These are phyloP conservation scores for Colletotrichum echinochloae DNA, from an alignment of 2,329 filamentous ascomycete species.

Conservation along the genomic window DNA sequence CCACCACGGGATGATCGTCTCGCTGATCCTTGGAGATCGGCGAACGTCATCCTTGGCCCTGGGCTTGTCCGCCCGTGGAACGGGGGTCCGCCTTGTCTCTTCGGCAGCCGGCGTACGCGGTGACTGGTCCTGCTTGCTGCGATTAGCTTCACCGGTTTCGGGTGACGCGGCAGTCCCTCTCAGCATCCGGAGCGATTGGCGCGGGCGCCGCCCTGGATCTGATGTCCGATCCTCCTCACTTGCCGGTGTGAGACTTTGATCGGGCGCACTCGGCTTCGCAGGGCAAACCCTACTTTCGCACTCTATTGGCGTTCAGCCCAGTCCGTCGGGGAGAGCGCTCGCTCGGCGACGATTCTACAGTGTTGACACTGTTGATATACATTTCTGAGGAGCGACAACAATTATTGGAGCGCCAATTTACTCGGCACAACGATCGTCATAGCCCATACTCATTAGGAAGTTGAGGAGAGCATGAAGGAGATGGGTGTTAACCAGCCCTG, in stretches of 20 bases:
- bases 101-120: not conserved
- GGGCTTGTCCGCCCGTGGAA: not conserved
- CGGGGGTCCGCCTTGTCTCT: not conserved
- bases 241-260: not conserved
- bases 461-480: not conserved
- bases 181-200: not conserved
- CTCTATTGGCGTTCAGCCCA: not conserved
- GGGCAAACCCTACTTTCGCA: not conserved
- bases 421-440: not conserved
- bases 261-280: not conserved
- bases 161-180: too few relatives aligned
- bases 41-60: not conserved
- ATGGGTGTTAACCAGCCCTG: fast-evolving
- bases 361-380: not conserved
- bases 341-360: not conserved
- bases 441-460: not conserved
- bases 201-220: not conserved
- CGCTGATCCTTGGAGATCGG: not conserved
- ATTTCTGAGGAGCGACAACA: not conserved
- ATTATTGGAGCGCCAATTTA: not conserved
- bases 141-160: not conserved
- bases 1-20: not conserved
- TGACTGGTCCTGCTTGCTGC: not conserved
- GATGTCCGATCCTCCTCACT: not conserved
- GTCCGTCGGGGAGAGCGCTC: not conserved